Evolutionary conservation across 768 basidiomycete genomes (phyloP), one percentile per base, ranked within the genome.

Genomic region (Epithele typhae): DNA sequence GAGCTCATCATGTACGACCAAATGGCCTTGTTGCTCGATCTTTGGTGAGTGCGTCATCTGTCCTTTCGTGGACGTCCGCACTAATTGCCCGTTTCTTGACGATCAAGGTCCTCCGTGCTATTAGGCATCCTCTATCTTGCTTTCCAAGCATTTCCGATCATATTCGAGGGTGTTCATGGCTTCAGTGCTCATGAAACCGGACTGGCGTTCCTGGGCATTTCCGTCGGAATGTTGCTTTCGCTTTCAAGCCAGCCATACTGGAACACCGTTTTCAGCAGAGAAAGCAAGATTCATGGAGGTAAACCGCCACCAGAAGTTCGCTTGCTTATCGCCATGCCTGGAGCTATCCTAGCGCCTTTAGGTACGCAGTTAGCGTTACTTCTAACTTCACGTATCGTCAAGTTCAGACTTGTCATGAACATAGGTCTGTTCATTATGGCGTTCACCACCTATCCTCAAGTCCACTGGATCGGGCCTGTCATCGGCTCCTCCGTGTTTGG

Each of bases 21-120:
- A n/a, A 92, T 91, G 87, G 83, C 84, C 0, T 69, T 90, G 4
- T 63, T 84, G 4, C 69, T 92, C 8, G 75, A 88, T 60, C 61
- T 76, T 12, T 91, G 88, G 89, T 84, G 61, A 3, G 73, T 43
- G 73, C 71, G 68, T 67, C 64, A 23, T 63, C 71, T 3, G 46
- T 70, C n/a, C 40, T 72, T 42, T 65, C 77, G 9, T 72, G 70
- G 3, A 71, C 72, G 37, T 61, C 77, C 3, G 75, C 75, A 57
- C 66, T 79, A 18, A 64, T 69, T 27, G 74, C 71, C 54, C 84
- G 85, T 68, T 81, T 77, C 0, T 54, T 80, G 65, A 70, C 84
- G 0, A 66, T 78, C 48, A 43, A 74, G 72, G 68, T 67, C 64
- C 24, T 63, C 71, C 3, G 46, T 70, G 15, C 40, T 72, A 40